Conservation (phyloP, 1,284 basidiomycete genomes). For the Trichosporon faecale region DNA sequence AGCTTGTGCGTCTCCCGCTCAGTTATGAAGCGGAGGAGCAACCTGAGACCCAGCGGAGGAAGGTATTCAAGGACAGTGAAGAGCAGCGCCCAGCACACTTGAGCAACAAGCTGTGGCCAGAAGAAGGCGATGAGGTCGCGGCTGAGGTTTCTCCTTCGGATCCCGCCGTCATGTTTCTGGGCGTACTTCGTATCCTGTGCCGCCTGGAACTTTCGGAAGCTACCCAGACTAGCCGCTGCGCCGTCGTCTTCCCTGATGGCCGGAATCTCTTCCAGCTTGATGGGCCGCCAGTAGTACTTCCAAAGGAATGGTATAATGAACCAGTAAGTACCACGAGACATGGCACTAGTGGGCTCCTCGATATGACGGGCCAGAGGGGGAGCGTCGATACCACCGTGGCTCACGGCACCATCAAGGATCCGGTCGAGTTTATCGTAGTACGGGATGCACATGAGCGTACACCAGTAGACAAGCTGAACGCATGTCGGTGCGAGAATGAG, state of each 20-base stretch:
- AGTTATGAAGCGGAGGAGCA: conserved; percentile 55
- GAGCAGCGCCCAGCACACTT: conserved; percentile 50
- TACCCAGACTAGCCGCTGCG: conserved; percentile 52
- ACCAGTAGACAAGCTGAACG: conserved; percentile 43
- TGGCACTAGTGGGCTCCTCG: conserved; percentile 46
- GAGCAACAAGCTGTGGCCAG: conserved; percentile 23
- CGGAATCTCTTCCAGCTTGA: conserved; percentile 54
- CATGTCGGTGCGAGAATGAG: conserved; percentile 34
- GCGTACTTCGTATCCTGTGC: conserved; percentile 26
- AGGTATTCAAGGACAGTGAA: conserved; percentile 54
- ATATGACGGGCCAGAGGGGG: conserved; percentile 31
- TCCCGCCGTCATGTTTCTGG: conserved; percentile 28
- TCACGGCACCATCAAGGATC: conserved; percentile 38
- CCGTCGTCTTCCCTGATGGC: conserved; percentile 57
- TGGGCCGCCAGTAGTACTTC: conserved; percentile 52
- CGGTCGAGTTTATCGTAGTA: conserved; percentile 45
- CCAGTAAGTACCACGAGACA: conserved; percentile 49
- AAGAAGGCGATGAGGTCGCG: conserved; percentile 42
- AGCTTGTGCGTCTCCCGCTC: conserved; percentile 38
- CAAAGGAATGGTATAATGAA: conserved; percentile 53
- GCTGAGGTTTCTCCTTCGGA: conserved; percentile 47
- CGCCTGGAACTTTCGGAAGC: conserved; percentile 47
- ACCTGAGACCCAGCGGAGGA: conserved; percentile 55
- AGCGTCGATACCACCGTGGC: conserved; percentile 37
- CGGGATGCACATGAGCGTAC: conserved; percentile 46